A percentile compares a stretch with the other conserved stretches of the same genome.
Evolutionary conservation across 78 protist genomes (phyloP).

Genomic region (Neovahlkampfia damariscottae): DNA sequence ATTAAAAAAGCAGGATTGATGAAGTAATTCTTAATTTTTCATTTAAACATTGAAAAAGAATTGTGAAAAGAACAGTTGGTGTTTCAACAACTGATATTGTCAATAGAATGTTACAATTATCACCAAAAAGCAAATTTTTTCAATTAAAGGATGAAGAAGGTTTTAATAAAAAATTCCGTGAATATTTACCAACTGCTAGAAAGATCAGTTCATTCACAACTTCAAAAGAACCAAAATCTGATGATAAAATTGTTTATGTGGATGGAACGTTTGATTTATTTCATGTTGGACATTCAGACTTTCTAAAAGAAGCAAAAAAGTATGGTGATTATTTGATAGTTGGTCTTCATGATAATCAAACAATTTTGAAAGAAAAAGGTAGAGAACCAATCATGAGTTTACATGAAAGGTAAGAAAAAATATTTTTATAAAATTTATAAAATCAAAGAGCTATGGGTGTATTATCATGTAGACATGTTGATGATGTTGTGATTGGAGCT

Average conservation of each 20-base stretch:
- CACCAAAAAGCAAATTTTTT: too few species aligned
- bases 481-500: slow-evolving; percentile 84
- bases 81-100: slow-evolving; percentile 87
- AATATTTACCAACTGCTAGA: slow-evolving; percentile 20
- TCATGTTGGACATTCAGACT: slow-evolving; percentile 77
- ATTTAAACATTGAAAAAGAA: background rate
- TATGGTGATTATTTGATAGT: slow-evolving; percentile 80
- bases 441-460: slow-evolving; percentile 75
- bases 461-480: slow-evolving; percentile 71
- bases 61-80: slow-evolving; percentile 63
- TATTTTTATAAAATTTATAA: too few species aligned
- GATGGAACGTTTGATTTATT: slow-evolving; percentile 89
- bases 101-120: slow-evolving; percentile 81
- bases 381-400: slow-evolving; percentile 82
- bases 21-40: too few species aligned
- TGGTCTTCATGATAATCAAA: slow-evolving; percentile 71
- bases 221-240: slow-evolving; percentile 22
- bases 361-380: slow-evolving; percentile 55
- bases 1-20: slow-evolving; percentile 57
- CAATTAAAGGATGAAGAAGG: slow-evolving; percentile 26
- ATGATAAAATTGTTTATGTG: slow-evolving; percentile 76
- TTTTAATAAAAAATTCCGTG: background rate
- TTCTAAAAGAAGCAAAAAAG: slow-evolving; percentile 56
- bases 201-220: slow-evolving; percentile 31
- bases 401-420: too few species aligned